Evolutionary conservation across 495 filamentous ascomycete species (phyloP), one percentile per base, ranked within the genome.

Genomic region (Lasiosphaeriaceae sp.): DNA sequence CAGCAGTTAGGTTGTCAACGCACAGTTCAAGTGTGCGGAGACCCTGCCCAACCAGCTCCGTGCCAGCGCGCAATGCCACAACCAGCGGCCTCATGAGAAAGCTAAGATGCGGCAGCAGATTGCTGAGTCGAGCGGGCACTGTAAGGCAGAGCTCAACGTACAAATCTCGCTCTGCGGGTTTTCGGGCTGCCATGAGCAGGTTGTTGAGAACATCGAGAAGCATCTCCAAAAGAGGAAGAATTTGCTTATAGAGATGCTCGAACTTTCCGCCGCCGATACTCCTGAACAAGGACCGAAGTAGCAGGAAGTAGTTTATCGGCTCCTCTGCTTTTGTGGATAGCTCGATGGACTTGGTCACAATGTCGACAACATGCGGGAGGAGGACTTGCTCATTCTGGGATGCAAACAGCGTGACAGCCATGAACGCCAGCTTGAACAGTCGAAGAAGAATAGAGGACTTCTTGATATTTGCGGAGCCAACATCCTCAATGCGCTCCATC

Each of bases 351-450:
- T 95, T 89, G 24, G 92, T 96, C 54, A 99, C 88, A 59, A 99
- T 95, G 67, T 94, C 92, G 41, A 91, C 87, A 45, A 99, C 94
- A 71, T 97, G 95, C 0, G 95, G 95, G 43, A 97, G 80, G 16
- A 99, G 77, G 2, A 99, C 92, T 65, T 90, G 88, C 68, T 99
- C 95, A 64, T 99, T 99, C 68, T 96, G 92, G 11, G 82, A 78
- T 0, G 90, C 92, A 68, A 99, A 99, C 11, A 99, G 74, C 0
- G 95, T 97, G 24, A 99, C 95, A 0, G 95, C 95, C 95, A 99
- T 99, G 75, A 99, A 99, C 4, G 92, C 96, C 45, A 99, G 78
- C 74, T 99, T 99, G 79, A 99, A 99, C 50, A 99, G 85, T 45
- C 95, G 85, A 16, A 99, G 78, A 11, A 99, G 77, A 52, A 97